Percentiles rank a stretch among this genome's conserved stretches.
Evolutionary conservation across 805 yeast species (phyloP).

Genomic region (Candida coquimbonensis): DNA sequence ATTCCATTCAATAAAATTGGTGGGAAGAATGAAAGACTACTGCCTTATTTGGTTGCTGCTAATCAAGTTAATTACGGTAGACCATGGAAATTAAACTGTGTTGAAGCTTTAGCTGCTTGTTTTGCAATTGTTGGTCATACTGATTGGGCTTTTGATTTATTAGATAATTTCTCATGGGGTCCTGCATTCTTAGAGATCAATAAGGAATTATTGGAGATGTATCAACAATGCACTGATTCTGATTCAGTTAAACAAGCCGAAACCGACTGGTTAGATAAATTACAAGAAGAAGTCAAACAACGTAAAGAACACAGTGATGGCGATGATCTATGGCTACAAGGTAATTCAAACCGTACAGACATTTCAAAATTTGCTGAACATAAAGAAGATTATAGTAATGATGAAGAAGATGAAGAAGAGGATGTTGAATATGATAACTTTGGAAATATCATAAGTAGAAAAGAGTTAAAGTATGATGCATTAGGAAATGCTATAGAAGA

Average conservation of each 20-base stretch:
- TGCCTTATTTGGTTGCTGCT: conserved; percentile 93
- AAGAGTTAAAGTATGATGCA: conserved; percentile 2
- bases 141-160: conserved; percentile 79
- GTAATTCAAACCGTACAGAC: conserved; percentile 58
- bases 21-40: conserved; percentile 75
- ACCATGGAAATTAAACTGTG: conserved; percentile 95
- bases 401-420: conserved; percentile 9
- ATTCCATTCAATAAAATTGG: conserved; percentile 93
- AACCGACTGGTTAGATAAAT: conserved; percentile 59
- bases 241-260: conserved; percentile 69
- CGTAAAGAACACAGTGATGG: conserved; percentile 44
- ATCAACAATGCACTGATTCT: conserved; percentile 74
- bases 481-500: conserved; percentile 20
- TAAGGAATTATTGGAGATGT: conserved; percentile 65
- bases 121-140: conserved; percentile 86
- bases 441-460: conserved; percentile 2
- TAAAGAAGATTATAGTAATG: conserved; percentile 17
- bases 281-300: conserved; percentile 60
- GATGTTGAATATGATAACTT: conserved; percentile 18
- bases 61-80: conserved; percentile 95
- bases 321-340: conserved; percentile 71
- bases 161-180: conserved; percentile 90
- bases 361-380: conserved; percentile 15
- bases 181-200: conserved; percentile 78
- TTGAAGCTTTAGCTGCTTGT: conserved; percentile 95